Evolutionary conservation across 2,329 filamentous ascomycete genomes (phyloP).

Genomic region (Colletotrichum tabaci): DNA sequence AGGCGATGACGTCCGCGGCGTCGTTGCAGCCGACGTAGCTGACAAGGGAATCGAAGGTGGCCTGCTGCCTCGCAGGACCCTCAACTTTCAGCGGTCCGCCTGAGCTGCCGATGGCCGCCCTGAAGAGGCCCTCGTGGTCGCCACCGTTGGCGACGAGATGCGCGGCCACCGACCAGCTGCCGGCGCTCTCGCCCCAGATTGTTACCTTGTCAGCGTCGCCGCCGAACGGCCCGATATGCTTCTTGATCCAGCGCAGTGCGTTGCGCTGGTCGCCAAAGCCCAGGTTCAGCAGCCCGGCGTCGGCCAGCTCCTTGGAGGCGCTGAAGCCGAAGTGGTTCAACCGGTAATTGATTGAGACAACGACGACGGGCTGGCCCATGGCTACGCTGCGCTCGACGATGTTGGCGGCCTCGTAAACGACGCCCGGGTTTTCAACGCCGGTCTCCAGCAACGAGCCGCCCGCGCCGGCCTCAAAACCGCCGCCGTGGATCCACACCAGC

Average conservation of each 20-base stretch:
- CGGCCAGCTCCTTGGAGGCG: slow-evolving; percentile 58
- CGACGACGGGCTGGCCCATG: slow-evolving; percentile 43
- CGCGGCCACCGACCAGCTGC: slow-evolving; percentile 72
- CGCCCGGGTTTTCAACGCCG: not conserved
- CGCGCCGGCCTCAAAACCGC: slow-evolving; percentile 38
- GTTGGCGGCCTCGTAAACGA: slow-evolving; percentile 8
- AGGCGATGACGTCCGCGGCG: slow-evolving; percentile 63
- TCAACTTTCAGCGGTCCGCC: slow-evolving; percentile 67
- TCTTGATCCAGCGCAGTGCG: slow-evolving; percentile 67
- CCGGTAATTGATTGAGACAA: slow-evolving; percentile 49
- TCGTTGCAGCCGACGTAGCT: slow-evolving; percentile 66
- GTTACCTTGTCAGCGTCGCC: slow-evolving; percentile 67
- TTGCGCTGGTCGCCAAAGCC: slow-evolving; percentile 68
- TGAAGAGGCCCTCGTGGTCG: slow-evolving; percentile 73
- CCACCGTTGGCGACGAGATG: slow-evolving; percentile 75
- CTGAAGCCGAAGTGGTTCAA: slow-evolving; percentile 56
- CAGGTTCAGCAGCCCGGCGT: slow-evolving; percentile 60
- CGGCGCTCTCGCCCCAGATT: slow-evolving; percentile 70
- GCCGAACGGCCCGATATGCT: slow-evolving; percentile 67
- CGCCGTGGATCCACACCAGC: slow-evolving; percentile 26
- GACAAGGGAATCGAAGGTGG: slow-evolving; percentile 66
- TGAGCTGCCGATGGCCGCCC: slow-evolving; percentile 75
- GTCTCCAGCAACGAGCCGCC: not conserved
- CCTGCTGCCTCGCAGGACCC: slow-evolving; percentile 69
- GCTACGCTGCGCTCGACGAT: slow-evolving; percentile 9